These are phyloP conservation scores for Emericellopsis terricola DNA, from an alignment of 495 filamentous ascomycete genomes.

Conservation along the genomic window DNA sequence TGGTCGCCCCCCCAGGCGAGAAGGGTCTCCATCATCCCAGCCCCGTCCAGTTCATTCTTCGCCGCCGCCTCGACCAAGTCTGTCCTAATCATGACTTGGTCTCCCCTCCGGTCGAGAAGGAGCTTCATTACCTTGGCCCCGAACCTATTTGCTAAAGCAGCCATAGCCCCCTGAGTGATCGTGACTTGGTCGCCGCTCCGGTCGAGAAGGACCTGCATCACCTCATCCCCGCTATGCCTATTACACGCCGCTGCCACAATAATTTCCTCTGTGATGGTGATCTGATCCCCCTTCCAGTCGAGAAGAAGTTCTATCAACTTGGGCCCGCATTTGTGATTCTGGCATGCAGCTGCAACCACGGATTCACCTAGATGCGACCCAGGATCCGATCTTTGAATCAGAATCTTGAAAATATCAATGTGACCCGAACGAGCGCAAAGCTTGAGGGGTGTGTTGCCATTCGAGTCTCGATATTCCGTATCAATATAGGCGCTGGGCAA, in stretches of 20 bases:
- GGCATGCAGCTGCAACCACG: too few species aligned
- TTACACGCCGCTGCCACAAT: conserved; percentile 6
- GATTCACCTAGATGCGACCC: too few species aligned
- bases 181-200: not conserved
- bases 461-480: too few species aligned
- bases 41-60: too few species aligned
- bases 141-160: not conserved
- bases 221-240: not conserved
- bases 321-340: too few species aligned
- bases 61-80: not conserved
- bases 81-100: not conserved
- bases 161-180: not conserved
- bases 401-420: conserved; percentile 1
- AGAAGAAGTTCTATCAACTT: conserved; percentile 3
- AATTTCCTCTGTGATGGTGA: conserved; percentile 5
- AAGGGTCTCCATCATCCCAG: too few species aligned
- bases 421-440: conserved; percentile 7
- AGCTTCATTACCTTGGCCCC: not conserved
- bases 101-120: not conserved
- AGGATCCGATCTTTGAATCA: too few species aligned
- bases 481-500: too few species aligned
- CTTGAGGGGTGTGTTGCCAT: too few species aligned
- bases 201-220: conserved; percentile 6
- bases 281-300: conserved; percentile 3
- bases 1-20: conserved; percentile 1